Evolutionary conservation across 1,284 basidiomycete genomes (phyloP).

Genomic region (Tylopilus sp.): DNA sequence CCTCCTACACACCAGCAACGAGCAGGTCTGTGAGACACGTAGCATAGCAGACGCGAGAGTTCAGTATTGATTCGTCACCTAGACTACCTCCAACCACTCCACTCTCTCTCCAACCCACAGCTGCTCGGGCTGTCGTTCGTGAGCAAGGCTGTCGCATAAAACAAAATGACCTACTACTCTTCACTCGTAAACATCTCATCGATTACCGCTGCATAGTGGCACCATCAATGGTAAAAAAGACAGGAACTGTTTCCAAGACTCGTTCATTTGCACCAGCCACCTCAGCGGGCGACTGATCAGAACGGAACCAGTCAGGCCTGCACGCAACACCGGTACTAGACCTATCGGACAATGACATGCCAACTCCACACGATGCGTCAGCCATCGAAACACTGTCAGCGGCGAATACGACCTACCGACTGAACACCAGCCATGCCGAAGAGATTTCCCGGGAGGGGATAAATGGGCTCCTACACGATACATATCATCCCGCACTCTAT

Average conservation of each 20-base stretch:
- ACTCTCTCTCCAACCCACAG: conserved; percentile 21
- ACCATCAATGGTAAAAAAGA: conserved; percentile 22
- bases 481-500: too few relatives aligned
- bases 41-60: conserved; percentile 10
- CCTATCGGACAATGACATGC: conserved; percentile 33
- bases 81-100: conserved; percentile 4
- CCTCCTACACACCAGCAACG: conserved; percentile 35
- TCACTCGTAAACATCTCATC: conserved; percentile 36
- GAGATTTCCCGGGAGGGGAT: conserved; percentile 44
- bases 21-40: conserved; percentile 17
- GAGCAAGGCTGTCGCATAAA: neutral
- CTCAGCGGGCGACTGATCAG: neutral
- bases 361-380: conserved; percentile 21
- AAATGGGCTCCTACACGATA: too few relatives aligned
- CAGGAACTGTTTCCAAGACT: conserved; percentile 28
- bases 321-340: conserved; percentile 13
- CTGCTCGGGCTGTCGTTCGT: conserved; percentile 27
- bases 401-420: conserved; percentile 16
- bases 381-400: neutral
- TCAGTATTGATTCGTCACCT: conserved; percentile 5
- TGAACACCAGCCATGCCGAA: conserved; percentile 40
- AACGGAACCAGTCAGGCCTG: conserved; percentile 9
- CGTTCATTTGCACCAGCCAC: conserved; percentile 23
- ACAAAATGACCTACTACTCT: conserved; percentile 26
- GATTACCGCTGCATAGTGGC: conserved; percentile 25